Evolutionary conservation across 2,329 filamentous ascomycete genomes (phyloP).

Genomic region (Verruconis gallopava): DNA sequence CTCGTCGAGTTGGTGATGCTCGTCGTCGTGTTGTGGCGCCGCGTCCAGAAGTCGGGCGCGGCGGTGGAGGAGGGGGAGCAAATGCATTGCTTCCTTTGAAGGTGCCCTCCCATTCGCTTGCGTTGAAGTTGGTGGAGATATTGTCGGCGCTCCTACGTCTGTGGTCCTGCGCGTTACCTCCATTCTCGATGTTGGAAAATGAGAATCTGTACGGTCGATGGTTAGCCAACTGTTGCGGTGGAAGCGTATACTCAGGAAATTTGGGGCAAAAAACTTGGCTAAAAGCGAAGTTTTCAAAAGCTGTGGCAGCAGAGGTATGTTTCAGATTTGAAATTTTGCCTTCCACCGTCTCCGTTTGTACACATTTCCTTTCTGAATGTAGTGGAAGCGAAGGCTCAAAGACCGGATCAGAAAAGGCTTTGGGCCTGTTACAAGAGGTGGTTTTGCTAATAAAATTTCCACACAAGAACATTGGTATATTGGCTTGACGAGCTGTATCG

Average conservation of each 20-base stretch:
- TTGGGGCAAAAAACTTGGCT: no score
- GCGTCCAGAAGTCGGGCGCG: background rate
- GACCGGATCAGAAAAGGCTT: no score
- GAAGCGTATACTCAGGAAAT: background rate
- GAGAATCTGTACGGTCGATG: constrained; percentile 1
- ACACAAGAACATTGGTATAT: no score
- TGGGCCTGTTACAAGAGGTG: no score
- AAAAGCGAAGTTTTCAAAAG: no score
- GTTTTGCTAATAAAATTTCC: no score
- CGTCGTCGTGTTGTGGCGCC: background rate
- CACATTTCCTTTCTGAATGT: no score
- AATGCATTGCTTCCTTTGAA: constrained; percentile 8
- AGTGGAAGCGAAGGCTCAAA: no score
- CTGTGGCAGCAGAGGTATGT: no score
- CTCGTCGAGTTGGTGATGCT: background rate
- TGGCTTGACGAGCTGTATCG: no score
- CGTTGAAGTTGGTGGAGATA: constrained; percentile 5
- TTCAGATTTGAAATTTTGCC: no score
- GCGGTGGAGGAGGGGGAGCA: constrained; percentile 3
- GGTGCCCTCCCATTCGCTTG: constrained; percentile 5
- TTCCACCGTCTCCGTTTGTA: no score
- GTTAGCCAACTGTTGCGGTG: background rate
- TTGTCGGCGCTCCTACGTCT: constrained; percentile 6
- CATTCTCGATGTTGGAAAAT: background rate
- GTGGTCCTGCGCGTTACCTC: background rate